Conservation (phyloP, 1,284 basidiomycete species). For the Ganoderma multipileum region DNA sequence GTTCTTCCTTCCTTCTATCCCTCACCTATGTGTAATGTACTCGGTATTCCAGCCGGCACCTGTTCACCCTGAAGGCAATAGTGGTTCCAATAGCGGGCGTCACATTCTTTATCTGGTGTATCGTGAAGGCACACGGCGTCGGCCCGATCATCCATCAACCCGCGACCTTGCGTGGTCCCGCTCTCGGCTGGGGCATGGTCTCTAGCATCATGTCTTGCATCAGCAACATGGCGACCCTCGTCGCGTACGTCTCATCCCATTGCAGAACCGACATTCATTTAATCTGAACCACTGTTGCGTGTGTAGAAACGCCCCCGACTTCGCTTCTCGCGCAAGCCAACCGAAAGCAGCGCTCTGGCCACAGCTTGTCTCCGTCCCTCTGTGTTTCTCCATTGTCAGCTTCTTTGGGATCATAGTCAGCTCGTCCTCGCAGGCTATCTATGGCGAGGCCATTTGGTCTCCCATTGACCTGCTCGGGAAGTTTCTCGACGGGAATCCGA, state of each 20-base stretch:
- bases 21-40: constrained; percentile 3
- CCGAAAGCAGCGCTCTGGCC: constrained; percentile 75
- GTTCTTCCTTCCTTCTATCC: constrained; percentile 34
- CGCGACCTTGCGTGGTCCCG: constrained; percentile 69
- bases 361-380: constrained; percentile 76
- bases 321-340: constrained; percentile 75
- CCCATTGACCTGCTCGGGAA: constrained; percentile 76
- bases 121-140: constrained; percentile 80
- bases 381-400: constrained; percentile 80
- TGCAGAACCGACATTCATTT: constrained; percentile 2
- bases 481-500: constrained; percentile 73
- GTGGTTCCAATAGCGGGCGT: constrained; percentile 78
- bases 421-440: constrained; percentile 80
- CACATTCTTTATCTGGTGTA: constrained; percentile 83
- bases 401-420: constrained; percentile 89
- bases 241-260: constrained; percentile 53
- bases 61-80: constrained; percentile 84
- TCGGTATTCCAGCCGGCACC: constrained; percentile 59
- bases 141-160: constrained; percentile 82
- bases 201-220: constrained; percentile 80
- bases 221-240: constrained; percentile 80
- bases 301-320: constrained; percentile 76
- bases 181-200: constrained; percentile 83
- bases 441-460: constrained; percentile 82
- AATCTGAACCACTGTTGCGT: constrained; percentile 5